Conservation (phyloP, 1,284 basidiomycete species). For the Heterobasidion parviporum region DNA sequence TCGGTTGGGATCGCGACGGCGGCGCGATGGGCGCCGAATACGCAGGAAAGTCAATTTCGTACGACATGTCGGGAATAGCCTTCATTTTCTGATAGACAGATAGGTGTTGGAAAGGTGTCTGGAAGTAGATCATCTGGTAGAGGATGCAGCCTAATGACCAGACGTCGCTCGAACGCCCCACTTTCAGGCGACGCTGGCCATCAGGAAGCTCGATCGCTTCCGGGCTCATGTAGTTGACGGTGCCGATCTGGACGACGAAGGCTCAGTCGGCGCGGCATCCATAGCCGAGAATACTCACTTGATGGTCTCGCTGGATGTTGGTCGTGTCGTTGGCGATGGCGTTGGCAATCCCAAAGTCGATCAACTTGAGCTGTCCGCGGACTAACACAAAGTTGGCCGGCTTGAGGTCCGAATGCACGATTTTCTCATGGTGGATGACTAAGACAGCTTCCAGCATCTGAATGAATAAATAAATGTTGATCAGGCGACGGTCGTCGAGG, state of each 20-base stretch:
- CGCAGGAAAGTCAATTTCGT: constrained; percentile 72
- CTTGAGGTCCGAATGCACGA: constrained; percentile 94
- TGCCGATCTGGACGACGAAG: constrained; percentile 61
- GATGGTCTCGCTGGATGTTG: constrained; percentile 91
- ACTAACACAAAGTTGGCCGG: constrained; percentile 96
- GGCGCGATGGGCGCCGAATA: constrained; percentile 48
- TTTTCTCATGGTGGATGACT: constrained; percentile 92
- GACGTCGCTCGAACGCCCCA: constrained; percentile 86
- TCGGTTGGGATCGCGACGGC: constrained; percentile 14
- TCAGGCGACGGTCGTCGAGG: background rate
- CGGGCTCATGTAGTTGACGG: constrained; percentile 94
- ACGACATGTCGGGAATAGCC: constrained; percentile 69
- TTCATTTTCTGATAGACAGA: constrained; percentile 82
- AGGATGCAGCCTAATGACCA: constrained; percentile 98
- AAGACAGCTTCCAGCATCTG: constrained; percentile 96
- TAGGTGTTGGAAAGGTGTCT: constrained; percentile 86
- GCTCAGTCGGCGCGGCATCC: background rate
- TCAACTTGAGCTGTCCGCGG: constrained; percentile 86
- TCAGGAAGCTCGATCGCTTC: constrained; percentile 84
- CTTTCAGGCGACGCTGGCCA: constrained; percentile 70
- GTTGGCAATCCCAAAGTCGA: constrained; percentile 96
- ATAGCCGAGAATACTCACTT: constrained; percentile 37
- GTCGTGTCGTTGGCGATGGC: constrained; percentile 96
- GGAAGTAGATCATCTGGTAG: constrained; percentile 96
- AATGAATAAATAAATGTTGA: constrained; percentile 3